Evolutionary conservation across 2,329 filamentous ascomycete genomes (phyloP), one percentile per base, ranked within the genome.

Genomic region (Metarhizium humberi): DNA sequence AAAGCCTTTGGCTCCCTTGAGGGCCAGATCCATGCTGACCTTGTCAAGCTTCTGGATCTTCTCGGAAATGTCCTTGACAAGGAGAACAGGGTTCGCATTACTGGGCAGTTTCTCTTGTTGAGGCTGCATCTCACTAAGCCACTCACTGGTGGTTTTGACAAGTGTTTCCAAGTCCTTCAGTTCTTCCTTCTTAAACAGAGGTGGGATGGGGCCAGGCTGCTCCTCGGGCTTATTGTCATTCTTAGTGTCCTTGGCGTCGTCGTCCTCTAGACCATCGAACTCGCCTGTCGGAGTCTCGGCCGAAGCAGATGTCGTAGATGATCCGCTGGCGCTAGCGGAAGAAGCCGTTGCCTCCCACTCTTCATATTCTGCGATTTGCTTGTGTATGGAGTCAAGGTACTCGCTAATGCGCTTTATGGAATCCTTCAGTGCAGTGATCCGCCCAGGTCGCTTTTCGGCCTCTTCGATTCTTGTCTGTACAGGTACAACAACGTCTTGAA

Each of bases 241-340:
- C 61, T 67, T 80, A 63, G 66, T 63, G 69, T 51, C 16, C 29
- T 52, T 55, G 63, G 66, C 38, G 66, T 75, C 71, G 25, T 90
- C 87, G 52, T 94, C 90, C 59, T 95, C 91, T 1, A 94, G 81
- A n/a, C 84, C 87, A 38, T 85, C 88, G 63, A 89, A 84, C 3
- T 83, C 81, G 43, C 75, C 77, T 11, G 77, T 69, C 2, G 79
- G 68, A 1, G 78, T 74, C 18, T 79, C 73, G 4, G 79, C 66
- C 2, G 76, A 70, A 6, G 78, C 57, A 1, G 79, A 68, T 1
- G 78, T 73, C 16, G 79, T 73, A 5, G 79, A 67, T 1, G 76
- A 70, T 7, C 78, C 58, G 6, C 75, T 72, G 18, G 76, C 68
- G 55, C 68, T 73, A 3, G 53, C 34, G 4, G 52, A 52, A 14